A percentile compares a stretch with the other conserved stretches of the same genome.
phyloP scores from a whole-genome alignment of 257 asterid genomes.

The Solanum sitiens region DNA sequence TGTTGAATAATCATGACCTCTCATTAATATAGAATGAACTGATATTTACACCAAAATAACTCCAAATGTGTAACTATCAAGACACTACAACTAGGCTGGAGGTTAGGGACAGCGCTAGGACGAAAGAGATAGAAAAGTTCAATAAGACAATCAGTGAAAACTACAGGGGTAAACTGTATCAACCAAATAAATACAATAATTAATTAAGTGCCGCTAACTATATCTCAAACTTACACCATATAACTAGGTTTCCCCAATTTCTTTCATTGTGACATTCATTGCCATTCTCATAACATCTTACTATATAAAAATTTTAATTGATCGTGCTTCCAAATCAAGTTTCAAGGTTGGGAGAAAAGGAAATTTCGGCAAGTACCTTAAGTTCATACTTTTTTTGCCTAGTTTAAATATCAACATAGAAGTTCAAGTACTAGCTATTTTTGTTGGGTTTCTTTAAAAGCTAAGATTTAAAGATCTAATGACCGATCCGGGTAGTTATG shows the following conservation, averaged over 20 bases:
- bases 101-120: neutral
- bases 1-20: neutral
- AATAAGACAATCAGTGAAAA: neutral
- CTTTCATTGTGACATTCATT: neutral
- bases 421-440: neutral
- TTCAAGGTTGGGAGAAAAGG: neutral
- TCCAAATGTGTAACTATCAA: neutral
- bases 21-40: too few relatives aligned
- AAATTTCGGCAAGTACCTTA: neutral
- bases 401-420: neutral
- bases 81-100: neutral
- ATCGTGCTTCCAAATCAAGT: neutral
- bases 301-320: too few relatives aligned
- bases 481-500: too few relatives aligned
- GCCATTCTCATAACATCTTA: too few relatives aligned
- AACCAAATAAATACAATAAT: neutral
- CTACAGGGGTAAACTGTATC: neutral
- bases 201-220: neutral
- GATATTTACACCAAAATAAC: too few relatives aligned
- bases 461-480: too few relatives aligned
- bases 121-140: neutral
- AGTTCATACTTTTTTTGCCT: neutral
- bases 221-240: too few relatives aligned
- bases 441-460: neutral
- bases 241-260: neutral